A percentile compares a stretch with the other conserved stretches of the same genome.
These are phyloP conservation scores for Cercospora sojina DNA, from an alignment of 2,329 filamentous ascomycete genomes.

Conservation along the genomic window DNA sequence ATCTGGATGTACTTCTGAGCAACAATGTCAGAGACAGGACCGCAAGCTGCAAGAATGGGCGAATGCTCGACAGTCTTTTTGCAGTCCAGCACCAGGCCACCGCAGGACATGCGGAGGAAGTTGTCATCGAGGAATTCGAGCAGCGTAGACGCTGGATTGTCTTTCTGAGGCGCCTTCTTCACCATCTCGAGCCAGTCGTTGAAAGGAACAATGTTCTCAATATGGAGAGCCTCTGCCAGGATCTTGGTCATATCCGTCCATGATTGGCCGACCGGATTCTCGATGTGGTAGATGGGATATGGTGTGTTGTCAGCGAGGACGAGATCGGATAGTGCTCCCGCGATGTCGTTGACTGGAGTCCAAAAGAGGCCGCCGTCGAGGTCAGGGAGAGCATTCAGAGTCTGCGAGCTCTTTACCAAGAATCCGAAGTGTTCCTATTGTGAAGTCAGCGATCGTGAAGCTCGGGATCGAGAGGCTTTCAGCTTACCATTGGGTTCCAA, in stretches of 20 bases:
- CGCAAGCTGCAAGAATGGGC: conserved; percentile 36
- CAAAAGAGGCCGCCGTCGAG: conserved; percentile 46
- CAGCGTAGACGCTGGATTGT: conserved; percentile 38
- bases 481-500: conserved; percentile 52
- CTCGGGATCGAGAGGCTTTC: neutral
- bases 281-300: conserved; percentile 47
- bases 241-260: conserved; percentile 43
- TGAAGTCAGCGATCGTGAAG: neutral
- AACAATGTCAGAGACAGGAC: conserved; percentile 39
- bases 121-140: conserved; percentile 40
- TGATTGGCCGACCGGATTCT: conserved; percentile 46
- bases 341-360: conserved; percentile 49
- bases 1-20: conserved; percentile 37
- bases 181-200: conserved; percentile 45
- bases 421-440: conserved; percentile 48
- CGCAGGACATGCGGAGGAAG: conserved; percentile 49
- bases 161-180: conserved; percentile 20
- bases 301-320: conserved; percentile 26
- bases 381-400: conserved; percentile 45
- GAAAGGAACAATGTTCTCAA: conserved; percentile 42
- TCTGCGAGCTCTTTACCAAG: conserved; percentile 53
- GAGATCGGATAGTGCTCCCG: conserved; percentile 40
- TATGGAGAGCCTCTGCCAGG: conserved; percentile 39
- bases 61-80: conserved; percentile 37
- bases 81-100: conserved; percentile 45